Evolutionary conservation across 2,329 filamentous ascomycete genomes (phyloP), one percentile per base, ranked within the genome.

Genomic region (Alternaria sp.): DNA sequence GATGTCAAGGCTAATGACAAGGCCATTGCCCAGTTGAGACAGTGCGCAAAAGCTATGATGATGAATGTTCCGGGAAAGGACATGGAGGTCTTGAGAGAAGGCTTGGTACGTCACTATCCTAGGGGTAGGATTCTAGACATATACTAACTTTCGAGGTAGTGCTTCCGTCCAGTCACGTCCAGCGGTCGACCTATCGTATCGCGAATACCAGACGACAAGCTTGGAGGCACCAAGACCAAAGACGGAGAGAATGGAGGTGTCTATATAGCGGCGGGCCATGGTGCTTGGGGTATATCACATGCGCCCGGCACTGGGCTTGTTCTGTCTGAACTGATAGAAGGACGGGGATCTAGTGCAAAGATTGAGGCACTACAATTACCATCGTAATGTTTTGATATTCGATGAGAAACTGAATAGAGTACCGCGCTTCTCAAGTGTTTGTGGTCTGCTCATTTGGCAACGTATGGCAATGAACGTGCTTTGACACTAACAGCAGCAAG

Each of bases 221-320:
- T 92, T 3, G 88, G 87, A 1, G 79, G 80, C 0, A 71, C 85
- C 7, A 78, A 70, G 59, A 87, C 82, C 25, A 76, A 66, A 63
- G 71, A 70, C 27, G 75, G 72, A 18, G 71, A 69, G 0, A 81
- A 82, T 1, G 88, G 89, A 2, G 90, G 91, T 4, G 88, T 94
- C 0, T 94, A 87, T 73, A 75, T 93, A 38, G 88, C 89, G 1
- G 83, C 89, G 4, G 91, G 92, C 0, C 91, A 94, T 81, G 91
- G 91, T 0, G 89, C 91, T 0, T 94, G 91, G 91, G 91, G 91
- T 34, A 79, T 83, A 18, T 80, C 79, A 36, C 79, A 80, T 56
- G 75, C 74, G 16, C 78, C 92, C 30, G 91, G 90, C 2, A 93
- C 90, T 0, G 92, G 91, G 0, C 85, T 86, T 66, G 87, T 92